Evolutionary conservation across 2,329 filamentous ascomycete species (phyloP).

Genomic region (Penicillium decumbens): DNA sequence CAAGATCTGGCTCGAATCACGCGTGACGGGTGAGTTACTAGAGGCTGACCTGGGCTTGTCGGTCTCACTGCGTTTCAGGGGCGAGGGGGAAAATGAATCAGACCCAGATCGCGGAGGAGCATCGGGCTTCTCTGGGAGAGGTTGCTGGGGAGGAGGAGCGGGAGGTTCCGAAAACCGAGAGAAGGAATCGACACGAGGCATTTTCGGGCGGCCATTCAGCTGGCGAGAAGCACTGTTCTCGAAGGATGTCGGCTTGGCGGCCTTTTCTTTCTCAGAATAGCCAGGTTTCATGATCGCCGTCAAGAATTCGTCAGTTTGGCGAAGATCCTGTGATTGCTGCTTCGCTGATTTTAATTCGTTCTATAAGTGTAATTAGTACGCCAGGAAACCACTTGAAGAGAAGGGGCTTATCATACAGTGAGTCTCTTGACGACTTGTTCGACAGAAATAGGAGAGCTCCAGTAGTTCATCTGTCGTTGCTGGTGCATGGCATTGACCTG

Average conservation of each 20-base stretch:
- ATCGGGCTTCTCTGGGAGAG: slow-evolving; percentile 88
- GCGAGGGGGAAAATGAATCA: slow-evolving; percentile 48
- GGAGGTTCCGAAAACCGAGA: slow-evolving; percentile 88
- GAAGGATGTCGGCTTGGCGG: slow-evolving; percentile 44
- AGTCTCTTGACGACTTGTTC: slow-evolving; percentile 90
- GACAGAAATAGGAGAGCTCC: slow-evolving; percentile 82
- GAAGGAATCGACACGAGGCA: slow-evolving; percentile 66
- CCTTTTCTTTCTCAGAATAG: slow-evolving; percentile 48
- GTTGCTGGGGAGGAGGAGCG: slow-evolving; percentile 87
- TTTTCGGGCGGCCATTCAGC: slow-evolving; percentile 45
- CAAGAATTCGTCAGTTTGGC: slow-evolving; percentile 76
- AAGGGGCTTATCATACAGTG: slow-evolving; percentile 53
- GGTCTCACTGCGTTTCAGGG: slow-evolving; percentile 69
- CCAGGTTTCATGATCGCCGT: slow-evolving; percentile 71
- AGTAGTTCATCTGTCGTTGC: slow-evolving; percentile 73
- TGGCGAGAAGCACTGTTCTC: slow-evolving; percentile 43
- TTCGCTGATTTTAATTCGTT: slow-evolving; percentile 85
- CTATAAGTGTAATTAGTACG: slow-evolving; percentile 44
- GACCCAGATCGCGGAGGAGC: slow-evolving; percentile 46
- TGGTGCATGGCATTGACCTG: slow-evolving; percentile 60
- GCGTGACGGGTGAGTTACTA: slow-evolving; percentile 43
- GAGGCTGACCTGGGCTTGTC: slow-evolving; percentile 61
- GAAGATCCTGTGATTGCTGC: slow-evolving; percentile 80
- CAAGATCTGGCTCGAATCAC: slow-evolving; percentile 69
- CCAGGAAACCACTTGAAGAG: no score